Evolutionary conservation across 495 filamentous ascomycete species (phyloP).

Genomic region (Sphaerosporella brunnea): DNA sequence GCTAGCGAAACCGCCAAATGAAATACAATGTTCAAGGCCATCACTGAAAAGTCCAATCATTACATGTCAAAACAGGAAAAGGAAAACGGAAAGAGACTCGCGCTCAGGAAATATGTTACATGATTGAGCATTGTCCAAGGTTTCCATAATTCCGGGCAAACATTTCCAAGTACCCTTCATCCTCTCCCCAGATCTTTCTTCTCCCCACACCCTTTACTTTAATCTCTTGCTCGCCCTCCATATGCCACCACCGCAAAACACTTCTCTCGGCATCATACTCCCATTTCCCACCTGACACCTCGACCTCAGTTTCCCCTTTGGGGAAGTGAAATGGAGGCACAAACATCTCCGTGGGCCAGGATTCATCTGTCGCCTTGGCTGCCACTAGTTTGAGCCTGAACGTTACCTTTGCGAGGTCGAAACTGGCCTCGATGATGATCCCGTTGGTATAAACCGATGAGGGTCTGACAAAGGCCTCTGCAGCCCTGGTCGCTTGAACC

Average conservation of each 20-base stretch:
- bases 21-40: too few species aligned
- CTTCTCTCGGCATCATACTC: conserved; percentile 59
- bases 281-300: conserved; percentile 78
- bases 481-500: conserved; percentile 51
- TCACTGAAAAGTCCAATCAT: too few species aligned
- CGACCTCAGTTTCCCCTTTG: conserved; percentile 43
- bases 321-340: conserved; percentile 92
- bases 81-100: neutral
- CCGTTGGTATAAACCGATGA: conserved; percentile 62
- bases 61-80: too few species aligned
- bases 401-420: conserved; percentile 58
- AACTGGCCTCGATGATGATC: conserved; percentile 45
- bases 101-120: conserved; percentile 23
- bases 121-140: conserved; percentile 29
- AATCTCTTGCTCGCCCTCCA: conserved; percentile 61
- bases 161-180: conserved; percentile 36
- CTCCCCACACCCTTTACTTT: conserved; percentile 57
- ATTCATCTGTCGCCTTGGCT: conserved; percentile 33
- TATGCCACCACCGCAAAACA: conserved; percentile 77
- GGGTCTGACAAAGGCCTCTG: conserved; percentile 79
- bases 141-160: conserved; percentile 23
- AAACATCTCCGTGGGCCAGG: conserved; percentile 63
- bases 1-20: too few species aligned
- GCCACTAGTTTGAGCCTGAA: conserved; percentile 52
- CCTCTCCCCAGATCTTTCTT: conserved; percentile 32